A percentile compares a stretch with the other conserved stretches of the same genome.
Evolutionary conservation across 2,329 filamentous ascomycete species (phyloP).

Genomic region (Nigrograna mackinnonii): DNA sequence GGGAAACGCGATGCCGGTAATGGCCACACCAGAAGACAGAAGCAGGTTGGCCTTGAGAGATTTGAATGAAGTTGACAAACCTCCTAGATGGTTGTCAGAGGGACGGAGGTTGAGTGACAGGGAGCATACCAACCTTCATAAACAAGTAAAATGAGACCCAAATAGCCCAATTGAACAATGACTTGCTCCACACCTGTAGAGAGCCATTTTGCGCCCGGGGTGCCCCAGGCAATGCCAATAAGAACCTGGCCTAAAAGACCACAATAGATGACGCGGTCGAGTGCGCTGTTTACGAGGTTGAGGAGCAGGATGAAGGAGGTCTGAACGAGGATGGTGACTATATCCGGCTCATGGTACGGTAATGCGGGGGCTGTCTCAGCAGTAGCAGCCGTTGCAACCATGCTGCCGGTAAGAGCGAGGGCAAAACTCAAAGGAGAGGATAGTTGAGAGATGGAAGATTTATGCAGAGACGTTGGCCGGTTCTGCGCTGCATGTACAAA

Average conservation of each 20-base stretch:
- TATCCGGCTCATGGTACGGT: slow-evolving; percentile 66
- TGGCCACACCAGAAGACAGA: slow-evolving; percentile 65
- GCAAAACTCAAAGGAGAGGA: no score
- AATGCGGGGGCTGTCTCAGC: slow-evolving; percentile 34
- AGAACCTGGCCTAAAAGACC: slow-evolving; percentile 74
- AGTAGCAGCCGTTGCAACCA: slow-evolving; percentile 19
- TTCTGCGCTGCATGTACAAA: no score
- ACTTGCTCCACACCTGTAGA: slow-evolving; percentile 54
- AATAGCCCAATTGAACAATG: slow-evolving; percentile 69
- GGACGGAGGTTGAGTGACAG: neutral
- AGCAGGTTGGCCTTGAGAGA: slow-evolving; percentile 63
- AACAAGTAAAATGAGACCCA: slow-evolving; percentile 73
- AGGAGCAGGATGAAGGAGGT: slow-evolving; percentile 66
- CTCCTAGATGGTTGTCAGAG: slow-evolving; percentile 47
- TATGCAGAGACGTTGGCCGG: no score
- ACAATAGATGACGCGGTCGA: slow-evolving; percentile 68
- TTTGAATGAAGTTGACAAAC: slow-evolving; percentile 58
- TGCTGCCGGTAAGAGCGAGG: no score
- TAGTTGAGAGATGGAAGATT: no score
- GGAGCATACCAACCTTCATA: slow-evolving; percentile 60
- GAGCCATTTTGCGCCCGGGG: slow-evolving; percentile 67
- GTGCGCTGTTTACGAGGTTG: slow-evolving; percentile 59
- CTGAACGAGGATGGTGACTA: slow-evolving; percentile 62
- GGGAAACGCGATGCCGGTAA: slow-evolving; percentile 66
- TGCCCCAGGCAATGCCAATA: slow-evolving; percentile 71